Conservation (phyloP, 176 grass and related monocot genomes). For the Themeda triandra region DNA sequence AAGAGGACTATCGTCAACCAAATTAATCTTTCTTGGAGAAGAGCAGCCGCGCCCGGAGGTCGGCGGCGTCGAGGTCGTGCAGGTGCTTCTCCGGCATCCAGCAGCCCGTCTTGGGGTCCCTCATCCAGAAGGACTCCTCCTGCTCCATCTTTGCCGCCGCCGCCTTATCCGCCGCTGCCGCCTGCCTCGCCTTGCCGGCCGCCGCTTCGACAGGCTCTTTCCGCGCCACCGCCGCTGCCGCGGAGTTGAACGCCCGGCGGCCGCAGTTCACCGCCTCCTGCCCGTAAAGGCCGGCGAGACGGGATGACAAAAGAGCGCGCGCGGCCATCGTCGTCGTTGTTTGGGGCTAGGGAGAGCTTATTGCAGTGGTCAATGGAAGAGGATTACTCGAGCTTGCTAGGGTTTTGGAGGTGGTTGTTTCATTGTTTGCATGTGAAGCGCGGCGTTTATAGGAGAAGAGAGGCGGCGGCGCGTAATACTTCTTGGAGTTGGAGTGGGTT, state of each 20-base stretch:
- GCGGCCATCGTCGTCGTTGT: neutral
- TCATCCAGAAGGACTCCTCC: slow-evolving; percentile 65
- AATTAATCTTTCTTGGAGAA: slow-evolving; percentile 31
- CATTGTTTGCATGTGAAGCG: neutral
- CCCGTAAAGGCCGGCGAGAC: neutral
- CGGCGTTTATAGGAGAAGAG: neutral
- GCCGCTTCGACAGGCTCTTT: neutral
- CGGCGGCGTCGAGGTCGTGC: slow-evolving; percentile 31
- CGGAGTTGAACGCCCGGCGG: neutral
- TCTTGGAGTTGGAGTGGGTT: too few species aligned
- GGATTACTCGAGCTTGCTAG: neutral
- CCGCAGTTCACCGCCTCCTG: neutral
- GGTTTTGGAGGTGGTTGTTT: neutral
- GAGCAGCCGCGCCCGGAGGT: slow-evolving; percentile 46
- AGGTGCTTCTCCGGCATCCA: slow-evolving; percentile 68
- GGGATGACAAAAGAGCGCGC: slow-evolving; percentile 11
- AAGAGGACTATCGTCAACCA: neutral
- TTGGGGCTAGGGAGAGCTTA: neutral
- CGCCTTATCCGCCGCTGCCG: neutral
- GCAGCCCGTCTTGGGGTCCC: slow-evolving; percentile 60
- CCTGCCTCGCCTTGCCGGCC: neutral
- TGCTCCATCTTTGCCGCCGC: neutral
- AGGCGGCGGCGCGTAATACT: neutral
- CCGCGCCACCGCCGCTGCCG: neutral
- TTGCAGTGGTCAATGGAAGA: neutral